Evolutionary conservation across 345 rosid species (phyloP), one percentile per base, ranked within the genome.

Genomic region (Clarkia xantiana): DNA sequence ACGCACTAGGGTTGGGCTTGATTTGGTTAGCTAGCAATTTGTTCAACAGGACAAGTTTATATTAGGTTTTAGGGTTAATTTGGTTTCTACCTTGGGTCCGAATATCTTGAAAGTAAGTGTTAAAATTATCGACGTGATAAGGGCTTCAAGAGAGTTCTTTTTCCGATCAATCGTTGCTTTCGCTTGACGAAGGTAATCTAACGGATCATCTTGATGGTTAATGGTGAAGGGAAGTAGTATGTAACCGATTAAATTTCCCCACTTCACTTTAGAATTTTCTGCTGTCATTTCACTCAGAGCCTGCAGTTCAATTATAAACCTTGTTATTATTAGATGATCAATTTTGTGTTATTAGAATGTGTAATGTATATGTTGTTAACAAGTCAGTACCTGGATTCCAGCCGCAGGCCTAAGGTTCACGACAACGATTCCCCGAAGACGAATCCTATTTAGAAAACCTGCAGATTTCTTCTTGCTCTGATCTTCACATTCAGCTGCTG

Each of bases 361-460:
- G n/a, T n/a, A n/a, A n/a, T n/a, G n/a, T n/a, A n/a, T n/a, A n/a
- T n/a, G n/a, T n/a, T n/a, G n/a, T n/a, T n/a, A n/a, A n/a, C n/a
- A n/a, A 29, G 29, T 23, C 34, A n/a, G n/a, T n/a, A 78, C 85
- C 76, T 76, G 83, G 53, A 80, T 76, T 16, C 85, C 80, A 23
- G 64, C 54, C 42, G 54, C 18, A 55, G 83, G 83, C 61, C 94
- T 76, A 46, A 78, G 23, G 60, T 84, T 84, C 36, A 70, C 53
- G 40, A 77, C 69, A 59, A 80, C 48, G 25, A 75, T 67, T 46
- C 80, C 68, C 47, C 78, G 69, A 17, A 80, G 60, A 49, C 76
- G 70, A 18, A 74, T 57, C 13, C 39, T 63, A 46, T 55, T 65
- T n/a, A n/a, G n/a, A n/a, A n/a, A n/a, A n/a, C n/a, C n/a, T 38